phyloP scores from a whole-genome alignment of 257 asterid species.

The Solanum boliviense region DNA sequence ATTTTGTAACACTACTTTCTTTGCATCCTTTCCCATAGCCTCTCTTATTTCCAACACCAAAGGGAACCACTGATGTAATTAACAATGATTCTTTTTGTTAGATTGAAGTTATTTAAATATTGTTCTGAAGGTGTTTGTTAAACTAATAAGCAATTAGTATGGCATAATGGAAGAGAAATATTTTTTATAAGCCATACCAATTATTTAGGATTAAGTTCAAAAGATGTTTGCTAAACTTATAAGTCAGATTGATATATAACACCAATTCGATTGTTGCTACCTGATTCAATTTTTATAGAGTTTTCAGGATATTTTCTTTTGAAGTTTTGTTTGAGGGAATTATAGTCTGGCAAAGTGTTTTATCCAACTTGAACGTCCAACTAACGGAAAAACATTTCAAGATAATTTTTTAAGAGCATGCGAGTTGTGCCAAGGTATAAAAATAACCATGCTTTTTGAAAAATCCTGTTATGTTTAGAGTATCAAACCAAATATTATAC shows the following conservation, averaged over 20 bases:
- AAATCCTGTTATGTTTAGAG: no score
- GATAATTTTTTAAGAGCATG: neutral
- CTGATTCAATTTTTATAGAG: no score
- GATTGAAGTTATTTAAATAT: neutral
- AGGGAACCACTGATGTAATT: conserved; percentile 11
- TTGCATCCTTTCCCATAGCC: neutral
- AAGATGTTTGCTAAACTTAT: neutral
- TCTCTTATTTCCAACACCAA: conserved; percentile 1
- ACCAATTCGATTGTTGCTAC: no score
- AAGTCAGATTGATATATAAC: neutral
- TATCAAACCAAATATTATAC: no score
- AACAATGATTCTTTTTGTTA: neutral
- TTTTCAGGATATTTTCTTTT: no score
- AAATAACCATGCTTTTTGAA: no score
- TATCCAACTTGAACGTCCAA: neutral
- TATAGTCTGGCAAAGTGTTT: neutral
- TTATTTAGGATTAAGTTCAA: neutral
- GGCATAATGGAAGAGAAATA: neutral
- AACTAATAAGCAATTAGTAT: neutral
- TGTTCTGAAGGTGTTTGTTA: neutral
- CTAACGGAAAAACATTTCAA: neutral
- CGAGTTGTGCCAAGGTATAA: no score
- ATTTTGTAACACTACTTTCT: neutral
- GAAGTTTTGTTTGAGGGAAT: neutral
- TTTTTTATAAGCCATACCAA: neutral